These are phyloP conservation scores for Saccharomycopsis synnaedendra DNA, from an alignment of 805 yeast species.

Conservation along the genomic window DNA sequence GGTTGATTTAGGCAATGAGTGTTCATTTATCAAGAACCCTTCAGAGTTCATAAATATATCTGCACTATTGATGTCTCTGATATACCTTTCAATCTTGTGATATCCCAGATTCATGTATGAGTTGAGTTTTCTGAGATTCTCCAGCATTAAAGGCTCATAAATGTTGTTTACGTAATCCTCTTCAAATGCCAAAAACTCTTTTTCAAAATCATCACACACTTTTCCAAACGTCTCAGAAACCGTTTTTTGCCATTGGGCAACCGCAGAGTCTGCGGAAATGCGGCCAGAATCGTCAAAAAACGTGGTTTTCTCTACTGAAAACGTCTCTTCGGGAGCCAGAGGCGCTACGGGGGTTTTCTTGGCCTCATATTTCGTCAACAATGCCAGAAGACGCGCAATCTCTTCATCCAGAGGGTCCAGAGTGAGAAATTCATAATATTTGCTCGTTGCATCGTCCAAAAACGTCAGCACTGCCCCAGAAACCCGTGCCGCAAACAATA, in stretches of 20 bases:
- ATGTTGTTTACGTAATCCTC: slow-evolving; percentile 7
- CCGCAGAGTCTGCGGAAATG: too few species aligned
- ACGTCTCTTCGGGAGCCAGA: background rate
- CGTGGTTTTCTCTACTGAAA: background rate
- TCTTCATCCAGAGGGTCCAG: slow-evolving; percentile 15
- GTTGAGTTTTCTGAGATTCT: slow-evolving; percentile 7
- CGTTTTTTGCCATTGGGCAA: slow-evolving; percentile 9
- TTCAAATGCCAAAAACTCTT: slow-evolving; percentile 8
- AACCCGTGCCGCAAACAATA: background rate
- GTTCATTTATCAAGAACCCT: slow-evolving; percentile 12
- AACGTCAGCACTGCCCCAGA: too few species aligned
- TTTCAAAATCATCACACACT: slow-evolving; percentile 11
- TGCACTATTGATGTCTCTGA: slow-evolving; percentile 29
- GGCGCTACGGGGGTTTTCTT: background rate
- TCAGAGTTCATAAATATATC: slow-evolving; percentile 17
- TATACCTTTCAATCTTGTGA: slow-evolving; percentile 22
- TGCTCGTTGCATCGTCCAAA: background rate
- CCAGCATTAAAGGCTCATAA: slow-evolving; percentile 6
- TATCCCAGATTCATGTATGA: slow-evolving; percentile 18
- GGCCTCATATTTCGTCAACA: slow-evolving; percentile 7
- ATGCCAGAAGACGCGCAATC: slow-evolving; percentile 10
- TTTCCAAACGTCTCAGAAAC: slow-evolving; percentile 9
- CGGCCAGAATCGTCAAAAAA: background rate
- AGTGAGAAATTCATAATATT: slow-evolving; percentile 12
- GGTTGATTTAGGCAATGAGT: slow-evolving; percentile 17